These are phyloP conservation scores for Phytopythium montanum DNA, from an alignment of 352 stramenopile genomes.

Conservation along the genomic window DNA sequence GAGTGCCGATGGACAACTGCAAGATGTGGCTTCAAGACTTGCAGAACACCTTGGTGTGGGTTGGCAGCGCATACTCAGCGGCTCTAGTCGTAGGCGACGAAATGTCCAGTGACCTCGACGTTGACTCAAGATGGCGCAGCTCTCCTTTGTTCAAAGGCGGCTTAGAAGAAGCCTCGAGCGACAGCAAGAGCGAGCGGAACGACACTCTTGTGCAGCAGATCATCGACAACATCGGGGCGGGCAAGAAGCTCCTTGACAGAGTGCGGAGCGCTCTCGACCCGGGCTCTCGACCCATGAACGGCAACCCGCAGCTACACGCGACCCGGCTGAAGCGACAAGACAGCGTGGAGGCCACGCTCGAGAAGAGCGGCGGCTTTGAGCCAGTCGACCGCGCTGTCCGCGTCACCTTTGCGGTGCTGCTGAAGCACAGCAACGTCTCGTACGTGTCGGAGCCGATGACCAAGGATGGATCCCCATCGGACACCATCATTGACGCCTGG, in stretches of 20 bases:
- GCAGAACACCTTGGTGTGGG: constrained; percentile 58
- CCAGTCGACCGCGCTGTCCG: constrained; percentile 78
- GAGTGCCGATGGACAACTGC: background rate
- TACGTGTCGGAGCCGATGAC: constrained; percentile 68
- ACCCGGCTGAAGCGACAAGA: constrained; percentile 74
- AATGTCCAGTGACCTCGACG: background rate
- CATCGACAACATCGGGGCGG: constrained; percentile 60
- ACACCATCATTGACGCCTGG: constrained; percentile 72
- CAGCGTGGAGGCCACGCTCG: constrained; percentile 76
- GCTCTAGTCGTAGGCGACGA: constrained; percentile 45
- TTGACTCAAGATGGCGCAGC: constrained; percentile 44
- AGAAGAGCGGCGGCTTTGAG: constrained; percentile 84
- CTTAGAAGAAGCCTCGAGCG: constrained; percentile 23
- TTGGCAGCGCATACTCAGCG: constrained; percentile 59
- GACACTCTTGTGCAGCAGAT: constrained; percentile 66
- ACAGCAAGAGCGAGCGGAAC: constrained; percentile 31
- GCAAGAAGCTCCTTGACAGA: constrained; percentile 81
- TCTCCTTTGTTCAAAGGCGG: constrained; percentile 59
- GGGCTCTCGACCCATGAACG: constrained; percentile 20
- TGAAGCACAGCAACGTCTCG: constrained; percentile 78
- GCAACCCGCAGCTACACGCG: constrained; percentile 60
- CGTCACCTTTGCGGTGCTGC: constrained; percentile 68
- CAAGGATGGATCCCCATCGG: constrained; percentile 51
- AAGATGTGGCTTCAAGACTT: constrained; percentile 53
- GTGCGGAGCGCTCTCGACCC: constrained; percentile 70